Evolutionary conservation across 2,329 filamentous ascomycete genomes (phyloP).

Genomic region (Trichoderma koningii): DNA sequence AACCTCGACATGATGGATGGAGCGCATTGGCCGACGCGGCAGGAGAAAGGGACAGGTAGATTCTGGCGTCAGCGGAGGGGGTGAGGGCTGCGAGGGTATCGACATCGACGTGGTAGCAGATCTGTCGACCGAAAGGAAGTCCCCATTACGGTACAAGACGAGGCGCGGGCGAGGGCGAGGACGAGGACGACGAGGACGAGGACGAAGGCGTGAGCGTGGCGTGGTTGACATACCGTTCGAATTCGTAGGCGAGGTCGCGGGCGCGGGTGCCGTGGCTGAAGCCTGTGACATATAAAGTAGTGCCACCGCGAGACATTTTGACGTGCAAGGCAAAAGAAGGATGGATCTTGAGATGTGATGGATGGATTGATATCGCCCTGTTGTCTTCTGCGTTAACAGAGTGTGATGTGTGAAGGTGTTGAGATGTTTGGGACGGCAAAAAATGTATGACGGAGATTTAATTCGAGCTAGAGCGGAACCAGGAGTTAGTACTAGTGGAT

Average conservation of each 20-base stretch:
- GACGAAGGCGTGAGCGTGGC: constrained; percentile 32
- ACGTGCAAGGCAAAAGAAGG: constrained; percentile 20
- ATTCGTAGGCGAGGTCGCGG: constrained; percentile 99
- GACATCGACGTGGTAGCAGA: constrained; percentile 32
- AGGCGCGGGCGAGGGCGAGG: constrained; percentile 40
- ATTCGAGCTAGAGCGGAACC: neutral
- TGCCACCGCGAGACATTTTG: constrained; percentile 87
- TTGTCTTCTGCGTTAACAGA: neutral
- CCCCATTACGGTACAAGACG: constrained; percentile 35
- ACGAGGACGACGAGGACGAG: constrained; percentile 42
- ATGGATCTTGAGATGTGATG: neutral
- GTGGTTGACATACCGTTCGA: constrained; percentile 95
- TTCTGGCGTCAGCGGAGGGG: constrained; percentile 32
- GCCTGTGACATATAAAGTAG: constrained; percentile 97
- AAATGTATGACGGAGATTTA: neutral
- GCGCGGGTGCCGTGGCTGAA: constrained; percentile 98
- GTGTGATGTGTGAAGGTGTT: neutral
- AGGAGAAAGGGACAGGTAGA: constrained; percentile 30
- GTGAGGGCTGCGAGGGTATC: constrained; percentile 31
- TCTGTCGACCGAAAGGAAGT: constrained; percentile 34
- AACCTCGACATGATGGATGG: constrained; percentile 35
- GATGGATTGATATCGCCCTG: neutral
- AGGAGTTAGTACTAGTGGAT: neutral
- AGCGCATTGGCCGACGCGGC: constrained; percentile 35
- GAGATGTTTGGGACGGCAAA: neutral